These are phyloP conservation scores for Phytomonas sp. DNA, from an alignment of 208 protist genomes.

Conservation along the genomic window DNA sequence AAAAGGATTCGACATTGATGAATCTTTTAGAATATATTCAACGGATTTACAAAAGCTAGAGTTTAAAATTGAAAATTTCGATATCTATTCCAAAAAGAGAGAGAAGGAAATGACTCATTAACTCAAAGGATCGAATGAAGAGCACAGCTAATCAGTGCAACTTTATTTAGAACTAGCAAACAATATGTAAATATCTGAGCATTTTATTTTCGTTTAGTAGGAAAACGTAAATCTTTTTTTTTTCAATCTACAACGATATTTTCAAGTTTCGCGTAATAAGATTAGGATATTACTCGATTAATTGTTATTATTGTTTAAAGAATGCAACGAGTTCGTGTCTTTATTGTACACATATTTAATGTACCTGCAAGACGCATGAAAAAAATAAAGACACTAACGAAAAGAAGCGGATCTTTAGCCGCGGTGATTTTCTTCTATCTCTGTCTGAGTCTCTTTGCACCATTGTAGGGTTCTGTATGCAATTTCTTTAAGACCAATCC, in stretches of 20 bases:
- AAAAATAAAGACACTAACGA: neutral
- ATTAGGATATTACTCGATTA: neutral
- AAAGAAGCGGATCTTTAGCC: neutral
- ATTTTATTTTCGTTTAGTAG: neutral
- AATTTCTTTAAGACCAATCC: constrained; percentile 70
- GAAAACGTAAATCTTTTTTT: neutral
- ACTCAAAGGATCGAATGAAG: neutral
- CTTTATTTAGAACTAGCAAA: neutral
- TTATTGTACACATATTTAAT: neutral
- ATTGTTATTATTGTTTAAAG: neutral
- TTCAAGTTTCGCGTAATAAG: neutral
- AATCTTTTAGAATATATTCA: constrained; percentile 2
- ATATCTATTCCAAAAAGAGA: neutral
- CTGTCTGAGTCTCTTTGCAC: constrained; percentile 16
- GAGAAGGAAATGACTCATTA: constrained; percentile 4
- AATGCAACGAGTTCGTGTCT: neutral
- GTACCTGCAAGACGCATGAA: neutral
- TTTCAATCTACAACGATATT: neutral
- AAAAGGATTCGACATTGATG: constrained; percentile 55
- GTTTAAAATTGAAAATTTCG: neutral
- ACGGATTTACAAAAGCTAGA: neutral
- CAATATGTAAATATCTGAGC: neutral
- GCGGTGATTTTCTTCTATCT: neutral
- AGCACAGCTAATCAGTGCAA: neutral
- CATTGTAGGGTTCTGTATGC: constrained; percentile 39